Conservation (phyloP, 441 rosid species). For the Gossypium schwendimanii region DNA sequence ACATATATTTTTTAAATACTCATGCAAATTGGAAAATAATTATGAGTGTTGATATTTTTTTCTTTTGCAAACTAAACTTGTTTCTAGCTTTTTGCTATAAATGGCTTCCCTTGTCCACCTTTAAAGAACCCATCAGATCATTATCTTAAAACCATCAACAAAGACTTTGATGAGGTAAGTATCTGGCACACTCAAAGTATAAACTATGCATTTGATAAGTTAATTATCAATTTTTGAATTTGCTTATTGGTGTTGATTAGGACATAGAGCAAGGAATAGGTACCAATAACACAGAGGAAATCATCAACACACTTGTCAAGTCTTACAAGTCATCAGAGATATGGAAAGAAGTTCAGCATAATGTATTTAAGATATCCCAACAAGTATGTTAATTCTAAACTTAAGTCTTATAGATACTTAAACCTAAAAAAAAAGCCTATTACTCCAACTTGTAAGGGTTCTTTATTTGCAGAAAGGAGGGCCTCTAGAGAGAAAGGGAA, state of each 20-base stretch:
- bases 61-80: too few species aligned
- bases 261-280: constrained; percentile 30
- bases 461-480: constrained; percentile 13
- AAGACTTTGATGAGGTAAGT: constrained; percentile 40
- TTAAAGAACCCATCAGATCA: constrained; percentile 49
- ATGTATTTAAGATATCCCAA: constrained; percentile 18
- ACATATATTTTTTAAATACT: too few species aligned
- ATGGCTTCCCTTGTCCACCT: constrained; percentile 46
- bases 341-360: constrained; percentile 20
- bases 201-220: background rate
- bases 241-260: constrained; percentile 12
- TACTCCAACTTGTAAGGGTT: background rate
- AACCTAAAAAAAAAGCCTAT: background rate
- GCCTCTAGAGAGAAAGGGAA: constrained; percentile 23
- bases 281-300: constrained; percentile 30
- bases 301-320: constrained; percentile 26
- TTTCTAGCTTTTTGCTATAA: constrained; percentile 29
- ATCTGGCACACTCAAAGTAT: background rate
- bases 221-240: background rate
- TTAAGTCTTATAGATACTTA: background rate
- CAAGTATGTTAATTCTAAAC: constrained; percentile 19
- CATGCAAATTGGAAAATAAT: too few species aligned
- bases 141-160: constrained; percentile 43
- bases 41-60: too few species aligned
- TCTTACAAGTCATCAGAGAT: constrained; percentile 32